Evolutionary conservation across 176 grass and related monocot genomes (phyloP).

Genomic region (Tillandsia leiboldiana): DNA sequence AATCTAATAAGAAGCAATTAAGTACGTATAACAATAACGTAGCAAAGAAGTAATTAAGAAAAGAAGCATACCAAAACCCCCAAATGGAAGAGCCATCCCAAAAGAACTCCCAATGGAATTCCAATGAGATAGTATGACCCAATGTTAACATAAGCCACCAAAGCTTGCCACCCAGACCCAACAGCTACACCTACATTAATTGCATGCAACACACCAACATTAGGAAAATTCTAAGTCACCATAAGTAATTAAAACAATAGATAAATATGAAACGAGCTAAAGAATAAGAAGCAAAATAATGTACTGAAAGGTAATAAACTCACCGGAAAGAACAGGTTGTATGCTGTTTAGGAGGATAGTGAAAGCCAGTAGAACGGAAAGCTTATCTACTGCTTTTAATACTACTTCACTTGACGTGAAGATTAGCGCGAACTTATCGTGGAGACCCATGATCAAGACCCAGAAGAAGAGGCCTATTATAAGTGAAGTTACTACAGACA

Average conservation of each 20-base stretch:
- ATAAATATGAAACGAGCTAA: too few species aligned
- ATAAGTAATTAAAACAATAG: too few species aligned
- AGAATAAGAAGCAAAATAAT: too few species aligned
- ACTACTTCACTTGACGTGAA: constrained; percentile 74
- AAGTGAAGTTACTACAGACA: constrained; percentile 54
- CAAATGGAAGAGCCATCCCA: constrained; percentile 78
- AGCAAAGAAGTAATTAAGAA: neutral
- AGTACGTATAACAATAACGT: too few species aligned
- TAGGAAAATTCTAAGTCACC: neutral
- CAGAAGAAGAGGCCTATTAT: constrained; percentile 87
- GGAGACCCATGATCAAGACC: constrained; percentile 55
- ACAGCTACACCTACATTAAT: constrained; percentile 62
- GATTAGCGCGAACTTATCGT: constrained; percentile 68
- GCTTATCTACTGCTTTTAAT: constrained; percentile 54
- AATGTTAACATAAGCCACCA: constrained; percentile 88
- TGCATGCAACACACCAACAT: neutral
- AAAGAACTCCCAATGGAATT: constrained; percentile 58
- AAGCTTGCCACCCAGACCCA: constrained; percentile 79
- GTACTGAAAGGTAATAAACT: neutral
- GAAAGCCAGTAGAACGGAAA: constrained; percentile 57
- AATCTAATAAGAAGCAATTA: neutral
- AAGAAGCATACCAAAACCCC: constrained; percentile 48
- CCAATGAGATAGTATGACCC: constrained; percentile 80
- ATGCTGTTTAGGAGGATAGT: constrained; percentile 90
- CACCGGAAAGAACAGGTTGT: constrained; percentile 81